Base-by-base conservation (phyloP, 495 filamentous ascomycete species). In the Xylaria acuta region DNA sequence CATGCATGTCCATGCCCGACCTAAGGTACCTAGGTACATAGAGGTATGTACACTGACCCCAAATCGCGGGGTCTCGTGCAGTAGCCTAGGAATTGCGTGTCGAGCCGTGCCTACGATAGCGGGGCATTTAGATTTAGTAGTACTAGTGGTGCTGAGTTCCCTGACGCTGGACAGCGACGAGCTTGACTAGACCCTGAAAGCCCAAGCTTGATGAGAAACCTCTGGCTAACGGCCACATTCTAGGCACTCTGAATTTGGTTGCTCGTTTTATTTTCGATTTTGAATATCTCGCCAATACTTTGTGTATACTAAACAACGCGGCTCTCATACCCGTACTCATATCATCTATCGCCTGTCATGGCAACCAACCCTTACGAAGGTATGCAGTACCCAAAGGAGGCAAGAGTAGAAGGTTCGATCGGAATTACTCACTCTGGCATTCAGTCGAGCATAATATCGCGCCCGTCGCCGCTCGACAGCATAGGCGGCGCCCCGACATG, bases 361-460 rank as follows among this genome's bases (percentile, higher is more conserved):
- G 78, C 84, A 59, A 82, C 73, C 41, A 84, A 84, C 64, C 74
- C 71, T 67, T 86, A 86, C 70, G 83, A 85, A 81, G 81, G 84
- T 82, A 74, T 64, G 73, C 64, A 59, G 18, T 22, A 43, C 14
- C 30, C 43, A 67, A 38, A 67, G 32, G 43, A 38, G 62, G 40
- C 30, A 22, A 36, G 18, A 20, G 18, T 22, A 27, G 56, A 74
- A 69, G 51, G 22, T 6, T 18, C 9, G 11, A 20, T 30, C 51
- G 64, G 66, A 38, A 62, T 67, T 40, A 63, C 62, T 56, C 56
- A 60, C 53, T 43, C 53, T 12, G 30, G 2, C 51, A 70, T 43
- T n/a, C 75, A 97, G 94, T 95, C 78, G 95, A 97, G 81, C 95
- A 98, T 85, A 92, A 91, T 79, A 92, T 92, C 80, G 82, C 84